phyloP scores from a whole-genome alignment of 352 stramenopile species.

The Phytophthora fragariae region DNA sequence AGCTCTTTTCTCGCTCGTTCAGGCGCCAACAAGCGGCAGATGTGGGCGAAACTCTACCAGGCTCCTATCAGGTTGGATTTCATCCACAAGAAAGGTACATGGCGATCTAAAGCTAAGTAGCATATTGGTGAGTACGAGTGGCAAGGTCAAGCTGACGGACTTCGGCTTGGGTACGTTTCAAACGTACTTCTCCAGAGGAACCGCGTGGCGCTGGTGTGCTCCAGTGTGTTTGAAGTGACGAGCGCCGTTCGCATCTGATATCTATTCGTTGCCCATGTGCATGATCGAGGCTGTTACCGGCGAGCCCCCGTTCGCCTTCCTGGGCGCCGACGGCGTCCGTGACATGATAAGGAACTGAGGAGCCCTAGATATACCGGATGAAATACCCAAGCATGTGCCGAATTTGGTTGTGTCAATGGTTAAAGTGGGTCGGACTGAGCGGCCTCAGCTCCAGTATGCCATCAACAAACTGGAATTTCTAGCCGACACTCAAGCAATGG shows the following conservation, averaged over 20 bases:
- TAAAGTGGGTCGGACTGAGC: neutral
- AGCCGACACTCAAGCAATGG: neutral
- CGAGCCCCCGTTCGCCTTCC: slow-evolving; percentile 6
- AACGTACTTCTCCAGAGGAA: neutral
- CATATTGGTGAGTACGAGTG: slow-evolving; percentile 26
- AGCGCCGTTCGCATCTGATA: neutral
- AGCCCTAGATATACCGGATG: neutral
- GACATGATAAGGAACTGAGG: neutral
- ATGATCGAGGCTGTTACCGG: neutral
- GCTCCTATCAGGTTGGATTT: slow-evolving; percentile 49
- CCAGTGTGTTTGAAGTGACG: slow-evolving; percentile 2
- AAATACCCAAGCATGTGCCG: neutral
- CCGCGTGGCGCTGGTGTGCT: neutral
- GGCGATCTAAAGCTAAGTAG: slow-evolving; percentile 32
- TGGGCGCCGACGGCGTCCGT: neutral
- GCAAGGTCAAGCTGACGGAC: slow-evolving; percentile 30
- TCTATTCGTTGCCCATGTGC: neutral
- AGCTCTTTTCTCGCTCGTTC: slow-evolving; percentile 17
- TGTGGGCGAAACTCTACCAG: slow-evolving; percentile 38
- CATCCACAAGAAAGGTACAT: slow-evolving; percentile 30
- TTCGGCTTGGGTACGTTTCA: slow-evolving; percentile 12
- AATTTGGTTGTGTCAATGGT: neutral
- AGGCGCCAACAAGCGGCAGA: neutral
- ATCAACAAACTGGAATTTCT: neutral
- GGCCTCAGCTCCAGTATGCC: neutral